Evolutionary conservation across 805 yeast species (phyloP).

Genomic region (Saccharomycopsis javanensis): DNA sequence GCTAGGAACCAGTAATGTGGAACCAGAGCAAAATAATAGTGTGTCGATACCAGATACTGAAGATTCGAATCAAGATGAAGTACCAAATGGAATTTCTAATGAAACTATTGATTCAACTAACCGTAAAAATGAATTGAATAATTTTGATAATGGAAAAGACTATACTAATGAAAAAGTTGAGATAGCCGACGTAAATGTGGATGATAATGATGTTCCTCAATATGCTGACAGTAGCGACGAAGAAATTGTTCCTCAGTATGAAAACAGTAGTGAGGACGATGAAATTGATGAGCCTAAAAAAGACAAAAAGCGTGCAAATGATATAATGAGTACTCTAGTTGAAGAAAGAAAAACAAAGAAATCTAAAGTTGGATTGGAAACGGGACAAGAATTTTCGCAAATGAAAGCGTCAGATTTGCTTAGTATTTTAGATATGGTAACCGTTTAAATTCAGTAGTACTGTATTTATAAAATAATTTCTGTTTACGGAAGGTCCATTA

Average conservation of each 20-base stretch:
- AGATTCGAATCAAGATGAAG: background rate
- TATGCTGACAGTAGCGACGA: constrained; percentile 22
- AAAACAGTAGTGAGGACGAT: constrained; percentile 9
- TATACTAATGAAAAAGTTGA: background rate
- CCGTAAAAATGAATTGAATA: background rate
- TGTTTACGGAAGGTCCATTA: too few species aligned
- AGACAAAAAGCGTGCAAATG: background rate
- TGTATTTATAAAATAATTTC: too few species aligned
- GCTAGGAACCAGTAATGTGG: constrained; percentile 1
- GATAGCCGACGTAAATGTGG: constrained; percentile 5
- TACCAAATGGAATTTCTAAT: constrained; percentile 4
- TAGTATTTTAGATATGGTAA: background rate
- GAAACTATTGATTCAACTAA: constrained; percentile 12
- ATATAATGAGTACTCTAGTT: background rate
- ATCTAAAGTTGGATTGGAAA: background rate
- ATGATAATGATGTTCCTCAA: constrained; percentile 14
- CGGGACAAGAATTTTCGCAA: background rate
- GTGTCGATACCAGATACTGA: background rate
- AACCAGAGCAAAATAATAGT: background rate
- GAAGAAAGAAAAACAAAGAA: background rate
- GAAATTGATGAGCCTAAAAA: background rate
- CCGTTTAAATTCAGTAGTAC: background rate
- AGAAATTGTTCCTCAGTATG: constrained; percentile 22
- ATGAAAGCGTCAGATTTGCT: background rate
- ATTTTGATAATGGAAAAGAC: background rate